Conservation (phyloP, 2,329 filamentous ascomycete genomes). For the Keithomyces neogunnii region DNA sequence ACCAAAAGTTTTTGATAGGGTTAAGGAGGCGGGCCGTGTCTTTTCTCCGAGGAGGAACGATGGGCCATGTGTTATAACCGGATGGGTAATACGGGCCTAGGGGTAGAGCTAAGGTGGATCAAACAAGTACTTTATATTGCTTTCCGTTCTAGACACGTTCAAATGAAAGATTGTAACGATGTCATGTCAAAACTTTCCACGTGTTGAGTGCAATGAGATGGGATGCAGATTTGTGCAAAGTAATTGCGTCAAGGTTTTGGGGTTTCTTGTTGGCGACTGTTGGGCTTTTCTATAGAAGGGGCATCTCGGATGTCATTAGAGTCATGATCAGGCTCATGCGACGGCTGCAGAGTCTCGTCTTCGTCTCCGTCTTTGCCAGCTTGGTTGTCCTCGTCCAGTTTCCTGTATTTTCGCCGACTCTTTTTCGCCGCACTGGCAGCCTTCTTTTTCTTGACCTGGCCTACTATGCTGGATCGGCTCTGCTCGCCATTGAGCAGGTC, state of each 20-base stretch:
- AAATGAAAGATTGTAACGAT: constrained; percentile 19
- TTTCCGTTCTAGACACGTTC: constrained; percentile 26
- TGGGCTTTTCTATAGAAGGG: not conserved
- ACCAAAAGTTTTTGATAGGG: constrained; percentile 49
- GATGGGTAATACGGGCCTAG: constrained; percentile 40
- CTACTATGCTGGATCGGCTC: constrained; percentile 58
- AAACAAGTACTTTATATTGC: constrained; percentile 44
- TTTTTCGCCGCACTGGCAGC: constrained; percentile 76
- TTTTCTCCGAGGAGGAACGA: constrained; percentile 38
- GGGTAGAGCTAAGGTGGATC: constrained; percentile 47
- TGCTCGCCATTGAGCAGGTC: constrained; percentile 61
- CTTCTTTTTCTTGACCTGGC: constrained; percentile 54
- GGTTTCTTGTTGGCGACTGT: not conserved
- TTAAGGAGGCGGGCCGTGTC: constrained; percentile 42
- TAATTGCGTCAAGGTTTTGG: not conserved
- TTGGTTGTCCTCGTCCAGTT: constrained; percentile 43
- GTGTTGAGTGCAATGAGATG: not conserved
- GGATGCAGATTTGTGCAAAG: constrained; percentile 10
- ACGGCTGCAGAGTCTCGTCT: not conserved
- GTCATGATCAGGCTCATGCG: not conserved
- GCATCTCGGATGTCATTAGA: not conserved
- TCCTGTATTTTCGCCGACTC: constrained; percentile 68
- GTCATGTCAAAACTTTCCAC: not conserved
- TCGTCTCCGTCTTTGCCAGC: constrained; percentile 5
- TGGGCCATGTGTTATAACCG: constrained; percentile 42